Evolutionary conservation across 2,329 filamentous ascomycete genomes (phyloP), one percentile per base, ranked within the genome.

Genomic region (Capronia coronata): DNA sequence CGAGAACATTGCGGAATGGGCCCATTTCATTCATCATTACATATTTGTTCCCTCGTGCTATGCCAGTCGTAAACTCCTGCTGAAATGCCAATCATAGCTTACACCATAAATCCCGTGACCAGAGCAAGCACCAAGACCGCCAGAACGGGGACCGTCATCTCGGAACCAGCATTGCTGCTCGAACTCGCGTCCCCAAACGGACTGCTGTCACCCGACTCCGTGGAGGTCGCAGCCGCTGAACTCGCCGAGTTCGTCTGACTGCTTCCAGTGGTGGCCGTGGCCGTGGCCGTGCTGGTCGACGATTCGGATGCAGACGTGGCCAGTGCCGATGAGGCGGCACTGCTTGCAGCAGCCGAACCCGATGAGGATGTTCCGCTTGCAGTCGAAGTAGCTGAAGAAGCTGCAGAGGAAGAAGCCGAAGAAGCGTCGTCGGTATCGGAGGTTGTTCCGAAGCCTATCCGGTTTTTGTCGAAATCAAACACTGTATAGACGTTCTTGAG

Each of bases 401-500:
- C 71, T 71, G 48, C 71, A 8, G 30, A 34, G 7, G 30, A 34
- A 9, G 63, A 71, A 84, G n/a, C n/a, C 25, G 60, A 77, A 65
- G 25, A 62, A 59, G 63, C 84, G 81, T 61, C 85, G 16, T 43
- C 38, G 18, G 53, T 38, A 43, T 35, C 38, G 21, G 55, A 44
- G 13, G 37, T 40, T 16, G 62, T 49, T 3, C 51, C 41, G 35
- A 57, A 54, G 2, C 70, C 71, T 32, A 73, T 63, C 35, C 64
- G 62, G 29, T 60, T 61, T 30, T 70, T 62, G 43, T 91, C 87
- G 46, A 79, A 79, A 65, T 95, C 89, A 64, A 94, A 94, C 19
- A 93, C 83, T 1, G 80, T 75, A 64, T 94, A 94, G 13, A 94
- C 88, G 59, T 94, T 94, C 71, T 94, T 94, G 54, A 95, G 69